These are phyloP conservation scores for Otatea glauca DNA, from an alignment of 176 grass and related monocot species.

Conservation along the genomic window DNA sequence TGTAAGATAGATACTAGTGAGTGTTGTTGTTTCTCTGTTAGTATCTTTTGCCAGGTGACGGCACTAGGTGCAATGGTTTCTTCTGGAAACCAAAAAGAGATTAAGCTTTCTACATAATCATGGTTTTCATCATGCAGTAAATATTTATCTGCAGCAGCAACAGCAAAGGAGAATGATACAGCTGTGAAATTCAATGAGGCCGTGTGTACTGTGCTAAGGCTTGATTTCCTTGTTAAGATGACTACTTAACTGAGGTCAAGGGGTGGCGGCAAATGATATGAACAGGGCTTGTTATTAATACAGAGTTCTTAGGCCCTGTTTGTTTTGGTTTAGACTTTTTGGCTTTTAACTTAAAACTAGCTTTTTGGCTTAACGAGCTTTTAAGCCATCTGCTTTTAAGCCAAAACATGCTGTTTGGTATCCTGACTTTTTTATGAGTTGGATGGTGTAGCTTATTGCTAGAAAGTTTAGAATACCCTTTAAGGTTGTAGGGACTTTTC, in stretches of 20 bases:
- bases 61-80: not conserved
- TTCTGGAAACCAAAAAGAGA: slow-evolving; percentile 7
- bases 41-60: not conserved
- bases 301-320: too few relatives aligned
- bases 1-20: not conserved
- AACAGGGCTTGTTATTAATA: not conserved
- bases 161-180: slow-evolving; percentile 12
- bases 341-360: too few relatives aligned
- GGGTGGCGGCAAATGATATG: not conserved
- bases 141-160: not conserved
- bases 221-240: not conserved
- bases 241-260: slow-evolving; percentile 7
- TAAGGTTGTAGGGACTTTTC: too few relatives aligned
- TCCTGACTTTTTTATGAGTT: too few relatives aligned
- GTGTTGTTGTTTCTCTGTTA: not conserved
- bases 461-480: too few relatives aligned
- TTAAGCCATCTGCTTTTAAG: too few relatives aligned
- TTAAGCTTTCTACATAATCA: not conserved
- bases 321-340: too few relatives aligned
- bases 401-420: too few relatives aligned
- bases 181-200: not conserved
- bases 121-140: slow-evolving; percentile 1
- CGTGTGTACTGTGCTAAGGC: not conserved
- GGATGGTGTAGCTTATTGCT: too few relatives aligned
- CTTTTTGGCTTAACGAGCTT: too few relatives aligned